These are phyloP conservation scores for Hordeum vulgare DNA, from an alignment of 176 grass and related monocot species.

Conservation along the genomic window MorexV3_pseudomolecules_assembly NC_058520.1:375834562-375835061, in stretches of 20 bases:
- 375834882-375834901: background rate
- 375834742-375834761: too few species aligned
- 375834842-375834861: background rate
- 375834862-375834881: background rate
- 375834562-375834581: too few species aligned
- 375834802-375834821: too few species aligned
- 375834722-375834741: too few species aligned
- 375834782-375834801: too few species aligned
- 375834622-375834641: background rate
- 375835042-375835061: background rate
- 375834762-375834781: too few species aligned
- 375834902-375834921: background rate
- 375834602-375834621: background rate
- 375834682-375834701: background rate
- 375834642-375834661: background rate
- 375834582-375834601: background rate
- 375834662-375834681: background rate
- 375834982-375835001: background rate
- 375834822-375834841: background rate
- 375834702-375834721: slow-evolving; percentile 3
- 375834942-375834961: slow-evolving; percentile 24
- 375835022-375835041: background rate
- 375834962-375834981: background rate
- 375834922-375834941: background rate
- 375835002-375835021: background rate